Conservation (phyloP, 2,329 filamentous ascomycete species). For the Lachnellula suecica region DNA sequence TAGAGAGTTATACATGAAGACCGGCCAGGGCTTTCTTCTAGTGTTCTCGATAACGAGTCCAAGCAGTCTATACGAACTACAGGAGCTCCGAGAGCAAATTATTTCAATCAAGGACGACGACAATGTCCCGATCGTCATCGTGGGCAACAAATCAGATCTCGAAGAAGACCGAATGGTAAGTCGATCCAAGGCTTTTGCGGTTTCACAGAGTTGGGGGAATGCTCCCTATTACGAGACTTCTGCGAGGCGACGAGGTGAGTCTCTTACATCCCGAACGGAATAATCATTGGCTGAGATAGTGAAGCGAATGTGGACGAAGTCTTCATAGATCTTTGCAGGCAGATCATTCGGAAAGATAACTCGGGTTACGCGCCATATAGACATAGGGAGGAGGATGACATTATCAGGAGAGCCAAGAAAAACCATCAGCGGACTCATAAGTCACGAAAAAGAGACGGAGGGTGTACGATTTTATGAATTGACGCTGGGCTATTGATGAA, state of each 20-base stretch:
- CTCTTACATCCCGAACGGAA: neutral
- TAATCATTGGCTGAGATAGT: neutral
- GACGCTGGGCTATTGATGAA: neutral
- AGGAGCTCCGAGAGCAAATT: constrained; percentile 71
- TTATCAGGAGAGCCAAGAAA: neutral
- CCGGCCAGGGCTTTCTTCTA: constrained; percentile 72
- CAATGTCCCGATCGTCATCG: constrained; percentile 68
- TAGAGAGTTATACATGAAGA: constrained; percentile 73
- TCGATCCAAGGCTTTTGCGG: constrained; percentile 61
- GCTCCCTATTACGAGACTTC: constrained; percentile 74
- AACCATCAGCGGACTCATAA: neutral
- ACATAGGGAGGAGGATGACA: neutral
- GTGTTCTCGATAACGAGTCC: constrained; percentile 73
- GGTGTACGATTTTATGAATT: constrained; percentile 17
- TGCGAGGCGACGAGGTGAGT: constrained; percentile 54
- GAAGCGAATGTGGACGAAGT: constrained; percentile 68
- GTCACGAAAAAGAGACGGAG: constrained; percentile 1
- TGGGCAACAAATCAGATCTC: constrained; percentile 73
- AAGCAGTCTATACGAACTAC: constrained; percentile 67
- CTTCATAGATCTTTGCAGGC: constrained; percentile 65
- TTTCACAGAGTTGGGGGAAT: constrained; percentile 69
- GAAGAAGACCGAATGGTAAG: constrained; percentile 70
- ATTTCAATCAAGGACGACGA: constrained; percentile 72
- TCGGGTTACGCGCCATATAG: neutral
- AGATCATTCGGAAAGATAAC: constrained; percentile 62